Base-by-base conservation (phyloP, 2,329 filamentous ascomycete species). In the Hypoxylon sp. region DNA sequence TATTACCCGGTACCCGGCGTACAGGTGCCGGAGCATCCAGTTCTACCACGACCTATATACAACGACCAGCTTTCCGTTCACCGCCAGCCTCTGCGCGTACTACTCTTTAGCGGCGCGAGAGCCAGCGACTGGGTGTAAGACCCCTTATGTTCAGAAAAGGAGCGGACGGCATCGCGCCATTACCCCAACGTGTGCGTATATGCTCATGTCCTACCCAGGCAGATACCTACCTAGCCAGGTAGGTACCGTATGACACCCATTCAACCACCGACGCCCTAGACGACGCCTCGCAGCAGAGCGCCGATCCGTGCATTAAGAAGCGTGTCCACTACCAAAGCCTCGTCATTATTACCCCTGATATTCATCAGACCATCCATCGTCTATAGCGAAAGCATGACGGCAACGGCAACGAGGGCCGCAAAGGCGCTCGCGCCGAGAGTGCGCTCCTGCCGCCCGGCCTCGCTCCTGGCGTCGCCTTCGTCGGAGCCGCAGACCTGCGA, bases 401-500 rank as follows among this genome's bases (percentile, higher is more conserved):
- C 68, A 27, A 73, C 67, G 3, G 69, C 71, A 42, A 73, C 29
- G 2, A 72, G 66, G 18, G 70, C 71, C 3, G 71, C 71, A 43
- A 73, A 72, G 7, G 69, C 67, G 35, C 71, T 72, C 8, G 70
- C 67, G 11, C 70, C 71, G 3, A 71, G 55, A 5, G 55, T 60
- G 21, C 65, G 67, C 9, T 72, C 70, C 38, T 67, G 67, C 23
- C 65, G 64, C 8, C 55, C 58, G n/a, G 64, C 70, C 18, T 68
- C 42, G 57, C 66, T 72, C 47, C 60, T 35, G 27, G 31, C 37
- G 41, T 51, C 53, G 21, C 38, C 43, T 5, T 60, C 52, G n/a
- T 26, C 20, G 15, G 46, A 33, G 24, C 57, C 54, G 56, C 70
- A 73, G 35, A 67, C 62, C 56, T 73, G 70, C 8, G 66, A 60